phyloP scores from a whole-genome alignment of 305 asterid species.

The Fraxinus albicans region DNA sequence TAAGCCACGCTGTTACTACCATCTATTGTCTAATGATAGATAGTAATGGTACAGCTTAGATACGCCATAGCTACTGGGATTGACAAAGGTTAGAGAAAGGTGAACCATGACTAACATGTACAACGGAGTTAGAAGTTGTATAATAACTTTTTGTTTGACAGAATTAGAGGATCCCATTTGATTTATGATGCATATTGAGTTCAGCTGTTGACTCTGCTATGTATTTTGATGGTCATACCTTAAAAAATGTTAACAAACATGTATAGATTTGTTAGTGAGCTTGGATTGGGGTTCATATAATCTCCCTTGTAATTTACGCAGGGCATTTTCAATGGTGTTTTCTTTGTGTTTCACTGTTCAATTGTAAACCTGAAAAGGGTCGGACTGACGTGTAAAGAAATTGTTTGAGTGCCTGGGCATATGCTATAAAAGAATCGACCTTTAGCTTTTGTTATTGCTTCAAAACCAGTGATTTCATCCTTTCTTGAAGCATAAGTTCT shows the following conservation, averaged over 20 bases:
- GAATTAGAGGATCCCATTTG: background rate
- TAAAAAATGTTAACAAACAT: background rate
- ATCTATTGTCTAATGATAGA: background rate
- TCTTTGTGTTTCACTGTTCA: background rate
- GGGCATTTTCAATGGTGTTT: background rate
- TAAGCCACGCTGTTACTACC: background rate
- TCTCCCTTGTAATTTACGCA: background rate
- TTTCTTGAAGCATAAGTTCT: conserved; percentile 1
- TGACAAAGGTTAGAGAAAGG: background rate
- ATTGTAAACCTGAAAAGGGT: background rate
- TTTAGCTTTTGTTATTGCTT: background rate
- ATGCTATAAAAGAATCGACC: background rate
- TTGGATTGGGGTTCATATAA: background rate
- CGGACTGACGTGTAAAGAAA: background rate
- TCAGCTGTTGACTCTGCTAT: background rate
- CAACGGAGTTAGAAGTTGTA: background rate
- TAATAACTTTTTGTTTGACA: background rate
- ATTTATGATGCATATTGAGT: background rate
- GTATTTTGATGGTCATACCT: background rate
- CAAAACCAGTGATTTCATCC: background rate
- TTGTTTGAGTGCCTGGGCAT: background rate
- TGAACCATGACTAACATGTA: background rate
- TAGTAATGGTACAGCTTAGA: background rate
- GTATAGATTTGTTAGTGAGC: background rate
- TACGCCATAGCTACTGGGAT: background rate